These are phyloP conservation scores for Viola odorata DNA, from an alignment of 345 rosid genomes.

Conservation along the genomic window DNA sequence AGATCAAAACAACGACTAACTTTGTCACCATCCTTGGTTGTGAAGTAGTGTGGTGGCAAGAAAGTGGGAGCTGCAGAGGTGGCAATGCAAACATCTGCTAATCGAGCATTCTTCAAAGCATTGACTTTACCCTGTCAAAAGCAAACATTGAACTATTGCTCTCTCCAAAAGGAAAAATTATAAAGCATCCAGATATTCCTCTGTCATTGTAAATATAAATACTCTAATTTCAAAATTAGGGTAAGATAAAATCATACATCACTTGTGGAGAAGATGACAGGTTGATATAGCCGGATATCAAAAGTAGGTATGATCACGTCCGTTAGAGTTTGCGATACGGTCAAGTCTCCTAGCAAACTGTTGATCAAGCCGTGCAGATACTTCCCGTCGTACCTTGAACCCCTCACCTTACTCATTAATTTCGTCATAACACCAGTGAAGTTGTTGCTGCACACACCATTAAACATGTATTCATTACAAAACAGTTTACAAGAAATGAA, in stretches of 20 bases:
- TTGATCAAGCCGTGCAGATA: constrained; percentile 1
- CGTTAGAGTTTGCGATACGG: constrained; percentile 2
- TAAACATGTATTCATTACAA: no score
- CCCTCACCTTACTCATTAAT: not conserved
- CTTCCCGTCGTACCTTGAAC: constrained; percentile 23
- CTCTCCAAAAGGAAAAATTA: no score
- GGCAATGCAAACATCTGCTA: constrained; percentile 21
- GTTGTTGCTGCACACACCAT: no score
- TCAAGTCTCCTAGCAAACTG: constrained; percentile 10
- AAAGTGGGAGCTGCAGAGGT: constrained; percentile 29
- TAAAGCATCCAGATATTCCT: no score
- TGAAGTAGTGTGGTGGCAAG: constrained; percentile 22
- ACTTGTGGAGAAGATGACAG: constrained; percentile 13
- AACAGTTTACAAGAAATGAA: no score
- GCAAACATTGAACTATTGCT: no score
- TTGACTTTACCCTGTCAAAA: constrained; percentile 16
- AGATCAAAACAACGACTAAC: constrained; percentile 15
- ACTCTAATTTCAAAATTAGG: no score
- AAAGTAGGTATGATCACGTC: constrained; percentile 15
- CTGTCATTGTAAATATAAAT: no score
- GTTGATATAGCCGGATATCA: constrained; percentile 21
- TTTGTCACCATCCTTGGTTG: constrained; percentile 3
- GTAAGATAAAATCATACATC: no score
- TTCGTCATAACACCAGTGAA: not conserved
- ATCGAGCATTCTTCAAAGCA: constrained; percentile 22